Evolutionary conservation across 495 filamentous ascomycete genomes (phyloP).

Genomic region (Penicillium coprophilum): DNA sequence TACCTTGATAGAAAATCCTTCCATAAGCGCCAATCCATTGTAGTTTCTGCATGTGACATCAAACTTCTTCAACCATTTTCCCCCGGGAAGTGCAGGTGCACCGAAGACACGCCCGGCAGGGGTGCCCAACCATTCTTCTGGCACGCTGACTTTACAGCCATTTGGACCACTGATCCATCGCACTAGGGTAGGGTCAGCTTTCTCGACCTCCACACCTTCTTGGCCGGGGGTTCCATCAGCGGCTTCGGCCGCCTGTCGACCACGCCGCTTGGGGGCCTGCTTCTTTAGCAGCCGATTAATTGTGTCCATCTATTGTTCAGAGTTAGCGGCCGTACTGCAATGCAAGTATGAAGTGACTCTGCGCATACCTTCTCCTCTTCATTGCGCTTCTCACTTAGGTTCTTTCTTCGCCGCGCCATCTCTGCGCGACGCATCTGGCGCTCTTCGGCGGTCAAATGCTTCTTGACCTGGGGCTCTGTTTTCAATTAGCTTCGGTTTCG

Average conservation of each 20-base stretch:
- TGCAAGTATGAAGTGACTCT: not conserved
- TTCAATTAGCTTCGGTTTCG: constrained; percentile 16
- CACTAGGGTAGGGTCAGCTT: constrained; percentile 66
- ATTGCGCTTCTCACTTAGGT: constrained; percentile 95
- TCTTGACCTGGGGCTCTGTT: constrained; percentile 88
- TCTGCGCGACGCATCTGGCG: constrained; percentile 92
- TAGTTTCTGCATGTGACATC: constrained; percentile 11
- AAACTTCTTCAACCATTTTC: constrained; percentile 52
- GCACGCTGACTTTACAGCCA: constrained; percentile 70
- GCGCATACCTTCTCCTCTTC: constrained; percentile 90
- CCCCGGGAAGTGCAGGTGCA: constrained; percentile 23
- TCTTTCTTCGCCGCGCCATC: constrained; percentile 93
- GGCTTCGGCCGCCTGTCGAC: constrained; percentile 48
- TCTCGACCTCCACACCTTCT: constrained; percentile 54
- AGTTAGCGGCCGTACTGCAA: not conserved
- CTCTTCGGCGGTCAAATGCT: constrained; percentile 88
- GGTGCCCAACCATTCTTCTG: constrained; percentile 75
- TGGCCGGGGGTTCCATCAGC: constrained; percentile 53
- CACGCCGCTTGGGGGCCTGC: constrained; percentile 83
- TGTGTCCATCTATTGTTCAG: constrained; percentile 72
- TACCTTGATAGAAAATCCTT: constrained; percentile 13
- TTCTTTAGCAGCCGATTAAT: constrained; percentile 97
- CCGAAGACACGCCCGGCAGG: constrained; percentile 66
- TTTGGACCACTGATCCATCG: constrained; percentile 74
- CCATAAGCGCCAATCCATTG: constrained; percentile 32